phyloP scores from a whole-genome alignment of 768 basidiomycete species.

The Phylloporus sp. region DNA sequence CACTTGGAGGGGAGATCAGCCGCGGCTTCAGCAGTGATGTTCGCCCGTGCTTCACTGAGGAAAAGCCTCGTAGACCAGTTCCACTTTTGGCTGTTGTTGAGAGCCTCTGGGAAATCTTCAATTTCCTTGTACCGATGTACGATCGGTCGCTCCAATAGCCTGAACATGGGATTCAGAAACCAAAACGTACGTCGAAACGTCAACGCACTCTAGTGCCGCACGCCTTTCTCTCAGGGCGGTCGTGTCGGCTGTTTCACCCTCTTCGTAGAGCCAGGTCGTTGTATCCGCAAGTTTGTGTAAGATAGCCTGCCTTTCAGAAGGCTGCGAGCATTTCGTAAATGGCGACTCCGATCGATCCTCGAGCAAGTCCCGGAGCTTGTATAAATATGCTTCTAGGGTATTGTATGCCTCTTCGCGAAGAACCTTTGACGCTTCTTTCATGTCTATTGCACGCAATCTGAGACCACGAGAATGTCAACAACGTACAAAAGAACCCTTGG shows the following conservation, averaged over 20 bases:
- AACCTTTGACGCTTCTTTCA: conserved; percentile 69
- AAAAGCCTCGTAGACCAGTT: conserved; percentile 87
- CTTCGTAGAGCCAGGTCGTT: conserved; percentile 78
- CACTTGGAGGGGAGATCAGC: conserved; percentile 70
- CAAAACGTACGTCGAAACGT: not conserved
- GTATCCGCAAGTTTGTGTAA: conserved; percentile 66
- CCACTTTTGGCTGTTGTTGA: conserved; percentile 83
- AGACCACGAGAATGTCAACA: conserved; percentile 1
- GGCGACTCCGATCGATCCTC: conserved; percentile 63
- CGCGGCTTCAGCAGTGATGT: conserved; percentile 63
- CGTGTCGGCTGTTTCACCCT: conserved; percentile 80
- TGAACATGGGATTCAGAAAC: conserved; percentile 28
- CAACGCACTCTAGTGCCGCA: conserved; percentile 73
- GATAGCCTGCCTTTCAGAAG: conserved; percentile 65
- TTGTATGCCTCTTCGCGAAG: conserved; percentile 89
- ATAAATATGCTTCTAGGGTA: conserved; percentile 89
- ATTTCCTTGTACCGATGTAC: conserved; percentile 88
- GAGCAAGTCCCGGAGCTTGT: conserved; percentile 81
- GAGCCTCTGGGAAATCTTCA: conserved; percentile 74
- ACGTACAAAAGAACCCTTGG: not conserved
- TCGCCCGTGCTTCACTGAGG: conserved; percentile 72
- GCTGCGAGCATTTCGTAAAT: conserved; percentile 82
- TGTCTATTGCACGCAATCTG: conserved; percentile 78
- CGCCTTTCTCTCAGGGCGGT: conserved; percentile 72
- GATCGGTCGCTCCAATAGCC: conserved; percentile 75